phyloP scores from a whole-genome alignment of 768 basidiomycete genomes.

The Lentinula detonsa region DNA sequence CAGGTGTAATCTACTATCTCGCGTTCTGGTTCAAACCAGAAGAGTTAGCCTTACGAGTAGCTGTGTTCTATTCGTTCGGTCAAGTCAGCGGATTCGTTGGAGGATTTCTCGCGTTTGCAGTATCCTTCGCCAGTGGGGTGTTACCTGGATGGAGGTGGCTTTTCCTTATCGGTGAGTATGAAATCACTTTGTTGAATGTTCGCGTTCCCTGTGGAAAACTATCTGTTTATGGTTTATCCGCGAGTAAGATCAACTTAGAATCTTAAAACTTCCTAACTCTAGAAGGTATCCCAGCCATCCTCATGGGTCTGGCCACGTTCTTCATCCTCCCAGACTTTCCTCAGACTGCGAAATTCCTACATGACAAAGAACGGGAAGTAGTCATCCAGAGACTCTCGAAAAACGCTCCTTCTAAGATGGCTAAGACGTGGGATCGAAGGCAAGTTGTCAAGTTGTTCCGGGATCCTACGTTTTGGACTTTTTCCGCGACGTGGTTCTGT shows the following conservation, averaged over 20 bases:
- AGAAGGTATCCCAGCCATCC: slow-evolving; percentile 15
- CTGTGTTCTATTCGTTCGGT: slow-evolving; percentile 15
- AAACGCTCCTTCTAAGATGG: slow-evolving; percentile 11
- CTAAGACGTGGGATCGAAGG: slow-evolving; percentile 10
- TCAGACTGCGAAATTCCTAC: slow-evolving; percentile 31
- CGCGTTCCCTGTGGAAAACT: background rate
- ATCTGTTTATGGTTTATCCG: no score
- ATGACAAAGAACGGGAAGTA: slow-evolving; percentile 24
- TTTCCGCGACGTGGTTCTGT: slow-evolving; percentile 15
- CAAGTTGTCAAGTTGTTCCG: slow-evolving; percentile 9
- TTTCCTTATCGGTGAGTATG: slow-evolving; percentile 24
- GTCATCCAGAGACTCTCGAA: slow-evolving; percentile 22
- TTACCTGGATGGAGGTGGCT: slow-evolving; percentile 19
- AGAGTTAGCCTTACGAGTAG: slow-evolving; percentile 15
- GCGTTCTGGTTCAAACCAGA: slow-evolving; percentile 17
- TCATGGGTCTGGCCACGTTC: slow-evolving; percentile 15
- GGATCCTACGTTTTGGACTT: slow-evolving; percentile 15
- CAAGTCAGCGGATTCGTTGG: slow-evolving; percentile 16
- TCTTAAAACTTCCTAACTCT: background rate
- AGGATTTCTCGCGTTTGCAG: slow-evolving; percentile 16
- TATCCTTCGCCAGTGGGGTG: slow-evolving; percentile 14
- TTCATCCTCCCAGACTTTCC: slow-evolving; percentile 34
- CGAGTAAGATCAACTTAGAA: no score
- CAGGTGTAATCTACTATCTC: slow-evolving; percentile 15
- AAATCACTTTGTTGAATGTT: slow-evolving; percentile 10